Base-by-base conservation (phyloP, 768 basidiomycete genomes). In the Clitopilus hobsonii region DNA sequence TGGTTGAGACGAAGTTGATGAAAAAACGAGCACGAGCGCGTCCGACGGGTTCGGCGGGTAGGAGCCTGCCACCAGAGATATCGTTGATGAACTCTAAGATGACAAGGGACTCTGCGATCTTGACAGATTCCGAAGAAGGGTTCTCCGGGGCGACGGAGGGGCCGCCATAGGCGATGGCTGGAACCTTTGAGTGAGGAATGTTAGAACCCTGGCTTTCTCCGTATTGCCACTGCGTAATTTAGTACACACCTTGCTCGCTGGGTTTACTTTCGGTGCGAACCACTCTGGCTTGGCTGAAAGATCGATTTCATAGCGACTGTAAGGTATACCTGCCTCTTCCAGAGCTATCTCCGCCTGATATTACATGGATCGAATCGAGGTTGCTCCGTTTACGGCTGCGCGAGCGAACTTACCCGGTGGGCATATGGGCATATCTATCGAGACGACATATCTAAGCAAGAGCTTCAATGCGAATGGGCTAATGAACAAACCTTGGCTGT, bases 51-150 rank as follows among this genome's bases (percentile, higher is more conserved):
- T 84, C 80, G 7, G 68, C 64, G 3, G 86, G 86, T 7, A 84
- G 73, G 32, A 86, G 69, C 30, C 72, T 63, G 1, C 79, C 77
- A 22, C 29, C 23, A 64, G 72, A 80, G 53, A 86, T 68, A 63
- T 87, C 86, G 8, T 82, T 82, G 54, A 88, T 65, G 68, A 88
- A 83, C 63, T 89, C 85, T 52, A 87, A 70, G 54, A 88, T 79
- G 30, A 86, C 71, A 47, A 82, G 79, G 3, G 85, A 87, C 62
- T 89, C 86, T 6, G 82, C 74, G 60, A 88, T 62, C 64, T 87
- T 88, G 49, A 68, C 60, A 7, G 84, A 84, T 29, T 82, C 81
- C 0, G 80, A 76, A 1, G 85, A 84, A 0, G 88, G 86, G 3
- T 73, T 61, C 56, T 82, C 79, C 0, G 82, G 75, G 22, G 80